Evolutionary conservation across 2,329 filamentous ascomycete genomes (phyloP).

Genomic region (Lecanicillium sp.): DNA sequence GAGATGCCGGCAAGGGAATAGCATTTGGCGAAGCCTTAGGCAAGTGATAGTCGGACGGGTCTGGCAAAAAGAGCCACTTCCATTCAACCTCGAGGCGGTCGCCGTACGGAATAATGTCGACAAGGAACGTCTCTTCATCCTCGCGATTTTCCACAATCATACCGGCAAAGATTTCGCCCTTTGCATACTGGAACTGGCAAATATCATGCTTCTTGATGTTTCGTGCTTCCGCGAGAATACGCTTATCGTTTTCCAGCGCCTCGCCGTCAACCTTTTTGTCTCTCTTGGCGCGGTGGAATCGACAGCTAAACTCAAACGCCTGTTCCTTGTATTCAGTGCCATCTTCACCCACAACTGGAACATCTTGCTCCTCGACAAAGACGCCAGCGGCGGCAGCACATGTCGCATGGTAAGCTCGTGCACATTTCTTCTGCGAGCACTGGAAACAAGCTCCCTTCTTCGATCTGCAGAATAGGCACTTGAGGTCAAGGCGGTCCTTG

Average conservation of each 20-base stretch:
- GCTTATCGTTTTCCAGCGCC: slow-evolving; percentile 60
- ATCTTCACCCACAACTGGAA: slow-evolving; percentile 83
- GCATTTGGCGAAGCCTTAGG: slow-evolving; percentile 69
- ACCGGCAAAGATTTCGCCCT: slow-evolving; percentile 85
- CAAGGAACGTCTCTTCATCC: slow-evolving; percentile 66
- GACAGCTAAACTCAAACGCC: slow-evolving; percentile 88
- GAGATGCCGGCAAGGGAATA: slow-evolving; percentile 59
- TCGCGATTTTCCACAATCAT: slow-evolving; percentile 75
- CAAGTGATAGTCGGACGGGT: slow-evolving; percentile 61
- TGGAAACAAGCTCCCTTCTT: slow-evolving; percentile 96
- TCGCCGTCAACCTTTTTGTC: slow-evolving; percentile 66
- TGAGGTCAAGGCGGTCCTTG: slow-evolving; percentile 81
- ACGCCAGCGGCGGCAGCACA: slow-evolving; percentile 90
- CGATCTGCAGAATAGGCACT: slow-evolving; percentile 90
- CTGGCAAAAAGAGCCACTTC: slow-evolving; percentile 73
- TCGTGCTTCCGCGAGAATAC: slow-evolving; percentile 60
- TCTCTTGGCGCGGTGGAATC: slow-evolving; percentile 85
- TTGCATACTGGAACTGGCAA: slow-evolving; percentile 78
- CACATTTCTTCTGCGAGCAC: slow-evolving; percentile 91
- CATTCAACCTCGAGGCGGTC: slow-evolving; percentile 73
- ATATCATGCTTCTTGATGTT: slow-evolving; percentile 65
- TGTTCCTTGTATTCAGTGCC: slow-evolving; percentile 88
- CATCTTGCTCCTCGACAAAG: slow-evolving; percentile 78
- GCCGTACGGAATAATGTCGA: slow-evolving; percentile 78
- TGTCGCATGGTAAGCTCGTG: slow-evolving; percentile 87